Evolutionary conservation across 2,329 filamentous ascomycete species (phyloP).

Genomic region (Arthrobotrys entomopaga): DNA sequence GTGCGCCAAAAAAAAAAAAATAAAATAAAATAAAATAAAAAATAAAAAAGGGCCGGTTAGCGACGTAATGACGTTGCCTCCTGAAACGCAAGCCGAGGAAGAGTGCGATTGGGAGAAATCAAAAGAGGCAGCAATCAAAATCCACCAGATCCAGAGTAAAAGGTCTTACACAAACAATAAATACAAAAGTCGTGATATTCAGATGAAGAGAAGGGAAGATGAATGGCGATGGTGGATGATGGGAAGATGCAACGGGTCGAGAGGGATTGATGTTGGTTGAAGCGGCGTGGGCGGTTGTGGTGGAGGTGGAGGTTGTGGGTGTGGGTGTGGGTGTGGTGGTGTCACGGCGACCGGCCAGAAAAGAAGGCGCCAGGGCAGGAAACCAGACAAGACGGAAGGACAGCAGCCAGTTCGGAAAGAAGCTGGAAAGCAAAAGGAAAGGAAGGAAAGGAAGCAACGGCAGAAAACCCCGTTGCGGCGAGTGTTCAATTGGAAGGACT

Average conservation of each 20-base stretch:
- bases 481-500: too few relatives aligned
- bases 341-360: not conserved
- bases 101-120: conserved; percentile 29
- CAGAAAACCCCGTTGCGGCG: too few relatives aligned
- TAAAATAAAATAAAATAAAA: too few relatives aligned
- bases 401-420: not conserved
- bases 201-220: not conserved
- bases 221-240: conserved; percentile 6
- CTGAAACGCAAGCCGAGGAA: conserved; percentile 26
- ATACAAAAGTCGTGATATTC: conserved; percentile 21
- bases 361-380: conserved; percentile 2
- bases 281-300: not conserved
- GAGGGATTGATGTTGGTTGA: not conserved
- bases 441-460: too few relatives aligned
- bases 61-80: conserved; percentile 26
- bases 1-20: not conserved
- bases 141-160: conserved; percentile 4
- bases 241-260: conserved; percentile 1
- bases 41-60: conserved; percentile 1
- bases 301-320: conserved; percentile 5
- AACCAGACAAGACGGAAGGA: not conserved
- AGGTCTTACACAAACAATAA: not conserved
- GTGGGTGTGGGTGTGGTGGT: not conserved
- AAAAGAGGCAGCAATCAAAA: conserved; percentile 20
- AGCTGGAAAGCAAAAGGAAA: not conserved